These are phyloP conservation scores for Penicillium bovifimosum DNA, from an alignment of 495 filamentous ascomycete genomes.

Conservation along the genomic window DNA sequence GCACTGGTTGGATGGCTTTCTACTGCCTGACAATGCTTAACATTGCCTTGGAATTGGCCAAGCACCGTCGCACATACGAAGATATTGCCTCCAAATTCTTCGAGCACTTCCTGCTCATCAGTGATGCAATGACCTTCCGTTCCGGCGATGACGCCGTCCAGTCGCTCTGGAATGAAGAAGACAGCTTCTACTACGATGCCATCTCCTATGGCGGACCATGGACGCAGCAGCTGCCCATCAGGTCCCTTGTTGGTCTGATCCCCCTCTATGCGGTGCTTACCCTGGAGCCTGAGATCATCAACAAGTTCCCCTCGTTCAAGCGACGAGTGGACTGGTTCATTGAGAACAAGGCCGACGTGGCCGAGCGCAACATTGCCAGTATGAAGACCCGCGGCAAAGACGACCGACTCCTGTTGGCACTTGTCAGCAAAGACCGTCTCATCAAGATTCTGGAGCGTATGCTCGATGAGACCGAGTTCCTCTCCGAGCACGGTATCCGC, in stretches of 20 bases:
- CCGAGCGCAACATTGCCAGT: constrained; percentile 86
- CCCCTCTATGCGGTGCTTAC: constrained; percentile 89
- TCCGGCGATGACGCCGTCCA: constrained; percentile 65
- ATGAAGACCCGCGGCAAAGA: constrained; percentile 85
- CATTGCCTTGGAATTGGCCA: constrained; percentile 88
- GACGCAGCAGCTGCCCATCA: constrained; percentile 85
- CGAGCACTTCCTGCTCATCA: constrained; percentile 96
- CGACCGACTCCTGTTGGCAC: constrained; percentile 73
- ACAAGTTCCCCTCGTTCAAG: constrained; percentile 90
- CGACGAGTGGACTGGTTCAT: constrained; percentile 89
- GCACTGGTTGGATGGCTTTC: constrained; percentile 98
- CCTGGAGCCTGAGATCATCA: constrained; percentile 87
- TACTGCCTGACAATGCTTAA: constrained; percentile 95
- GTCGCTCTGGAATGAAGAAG: constrained; percentile 91
- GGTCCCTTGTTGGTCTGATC: constrained; percentile 88
- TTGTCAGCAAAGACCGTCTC: constrained; percentile 85
- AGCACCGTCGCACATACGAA: constrained; percentile 93
- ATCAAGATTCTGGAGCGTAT: constrained; percentile 82
- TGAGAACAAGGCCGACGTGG: constrained; percentile 74
- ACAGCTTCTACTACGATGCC: constrained; percentile 95
- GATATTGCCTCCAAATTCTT: constrained; percentile 99
- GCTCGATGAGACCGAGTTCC: constrained; percentile 91
- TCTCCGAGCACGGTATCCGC: constrained; percentile 83
- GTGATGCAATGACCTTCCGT: constrained; percentile 93
- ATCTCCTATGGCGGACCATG: constrained; percentile 92